Evolutionary conservation across 306 rosid species (phyloP).

Genomic region (Dryas alaskensis): DNA sequence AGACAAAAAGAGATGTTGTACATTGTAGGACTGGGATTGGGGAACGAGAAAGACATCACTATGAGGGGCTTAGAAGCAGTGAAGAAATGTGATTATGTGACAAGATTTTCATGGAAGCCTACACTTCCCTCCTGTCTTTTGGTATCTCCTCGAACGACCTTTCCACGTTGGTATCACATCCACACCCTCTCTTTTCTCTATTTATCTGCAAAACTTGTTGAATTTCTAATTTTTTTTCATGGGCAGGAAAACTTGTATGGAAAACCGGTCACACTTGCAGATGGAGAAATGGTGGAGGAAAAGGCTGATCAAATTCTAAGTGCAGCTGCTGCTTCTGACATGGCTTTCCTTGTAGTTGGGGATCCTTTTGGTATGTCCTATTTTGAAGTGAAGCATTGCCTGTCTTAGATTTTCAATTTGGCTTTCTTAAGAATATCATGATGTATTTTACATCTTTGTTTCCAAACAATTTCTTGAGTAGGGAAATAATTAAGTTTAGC

Average conservation of each 20-base stretch:
- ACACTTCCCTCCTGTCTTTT: slow-evolving; percentile 88
- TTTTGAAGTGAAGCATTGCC: too few species aligned
- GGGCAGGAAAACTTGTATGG: slow-evolving; percentile 70
- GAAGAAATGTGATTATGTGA: slow-evolving; percentile 51
- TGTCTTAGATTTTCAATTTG: too few species aligned
- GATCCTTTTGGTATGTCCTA: slow-evolving; percentile 47
- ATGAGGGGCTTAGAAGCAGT: slow-evolving; percentile 85
- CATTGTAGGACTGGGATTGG: slow-evolving; percentile 85
- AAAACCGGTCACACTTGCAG: slow-evolving; percentile 63
- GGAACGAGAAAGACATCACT: slow-evolving; percentile 77
- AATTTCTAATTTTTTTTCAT: background rate
- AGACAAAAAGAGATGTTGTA: slow-evolving; percentile 48
- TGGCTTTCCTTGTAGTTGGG: slow-evolving; percentile 57
- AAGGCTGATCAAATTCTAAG: slow-evolving; percentile 46
- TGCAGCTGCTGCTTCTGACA: slow-evolving; percentile 39
- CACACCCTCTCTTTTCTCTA: too few species aligned
- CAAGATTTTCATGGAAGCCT: slow-evolving; percentile 76
- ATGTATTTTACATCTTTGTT: background rate
- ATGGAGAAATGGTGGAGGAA: slow-evolving; percentile 94
- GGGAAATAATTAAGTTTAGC: background rate
- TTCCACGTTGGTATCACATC: slow-evolving; percentile 51
- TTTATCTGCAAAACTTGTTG: background rate
- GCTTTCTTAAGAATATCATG: background rate
- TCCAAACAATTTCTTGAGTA: background rate
- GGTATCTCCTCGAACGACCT: slow-evolving; percentile 78